Percentiles rank a stretch among this genome's conserved stretches.
These are phyloP conservation scores for Trifolium fragiferum DNA, from an alignment of 306 rosid species.

Conservation along the genomic window DNA sequence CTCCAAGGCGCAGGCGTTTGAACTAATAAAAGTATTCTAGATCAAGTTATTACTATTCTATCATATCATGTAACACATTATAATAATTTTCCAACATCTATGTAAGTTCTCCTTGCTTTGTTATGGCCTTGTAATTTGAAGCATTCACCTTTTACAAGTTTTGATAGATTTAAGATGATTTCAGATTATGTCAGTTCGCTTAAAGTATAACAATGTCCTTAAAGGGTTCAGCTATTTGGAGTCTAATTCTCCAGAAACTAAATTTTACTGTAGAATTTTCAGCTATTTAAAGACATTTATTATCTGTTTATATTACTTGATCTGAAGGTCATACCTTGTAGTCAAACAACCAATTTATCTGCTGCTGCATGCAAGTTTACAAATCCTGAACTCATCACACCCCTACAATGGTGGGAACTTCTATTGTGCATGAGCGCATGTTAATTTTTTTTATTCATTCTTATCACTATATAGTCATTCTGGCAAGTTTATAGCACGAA, in stretches of 20 bases:
- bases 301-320: slow-evolving; percentile 19
- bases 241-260: slow-evolving; percentile 28
- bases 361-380: not conserved
- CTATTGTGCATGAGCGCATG: not conserved
- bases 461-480: not conserved
- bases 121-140: slow-evolving; percentile 42
- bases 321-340: not conserved
- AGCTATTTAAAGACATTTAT: not conserved
- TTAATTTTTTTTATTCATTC: not conserved
- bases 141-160: slow-evolving; percentile 43
- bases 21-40: slow-evolving; percentile 52
- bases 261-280: slow-evolving; percentile 23
- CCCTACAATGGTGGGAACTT: not conserved
- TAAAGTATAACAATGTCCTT: slow-evolving; percentile 27
- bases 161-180: slow-evolving; percentile 44
- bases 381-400: not conserved
- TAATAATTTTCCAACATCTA: slow-evolving; percentile 51
- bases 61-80: slow-evolving; percentile 43
- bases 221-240: slow-evolving; percentile 14
- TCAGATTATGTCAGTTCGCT: slow-evolving; percentile 32
- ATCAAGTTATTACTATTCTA: slow-evolving; percentile 46
- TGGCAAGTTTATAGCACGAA: slow-evolving; percentile 2
- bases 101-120: slow-evolving; percentile 58
- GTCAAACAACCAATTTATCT: slow-evolving; percentile 17
- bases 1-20: slow-evolving; percentile 83